Evolutionary conservation across 441 rosid genomes (phyloP), one percentile per base, ranked within the genome.

Genomic region (Oxalis stricta): DNA sequence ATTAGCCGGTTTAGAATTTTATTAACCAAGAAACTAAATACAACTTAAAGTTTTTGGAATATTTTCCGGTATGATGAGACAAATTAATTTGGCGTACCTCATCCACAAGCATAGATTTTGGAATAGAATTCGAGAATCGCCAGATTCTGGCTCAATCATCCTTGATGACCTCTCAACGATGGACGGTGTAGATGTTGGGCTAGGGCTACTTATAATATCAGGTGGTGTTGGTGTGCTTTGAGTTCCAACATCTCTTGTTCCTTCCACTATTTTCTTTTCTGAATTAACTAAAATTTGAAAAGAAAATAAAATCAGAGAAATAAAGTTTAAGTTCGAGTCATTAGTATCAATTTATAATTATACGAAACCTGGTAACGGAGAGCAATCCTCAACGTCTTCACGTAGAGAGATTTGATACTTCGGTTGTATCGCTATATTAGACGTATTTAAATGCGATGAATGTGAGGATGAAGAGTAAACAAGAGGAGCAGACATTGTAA

Each of bases 401-500:
- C 59, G 71, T 19, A 61, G 51, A 48, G 65, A 46, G 45, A 34
- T 46, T 65, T 74, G 15, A 57, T 26, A 11, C 10, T 29, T 49
- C 44, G 58, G 61, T 53, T 36, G 53, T 53, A 47, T 34, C 52
- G 42, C n/a, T n/a, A n/a, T n/a, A n/a, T n/a, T n/a, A n/a, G n/a
- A n/a, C n/a, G n/a, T n/a, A n/a, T n/a, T n/a, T n/a, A n/a, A n/a
- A n/a, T n/a, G n/a, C n/a, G n/a, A n/a, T n/a, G n/a, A n/a, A n/a
- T n/a, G n/a, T 5, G 61, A 53, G 40, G 52, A 42, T 55, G 55
- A 45, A 63, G 47, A 42, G 72, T 40, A 76, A 44, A 70, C 48
- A 33, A 82, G 94, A 66, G 95, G 94, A 29, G 82, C 82, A 67
- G 97, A 84, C 87, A 77, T 77, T 41, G 83, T 68, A 35, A 69